Base-by-base conservation (phyloP, 371 early-diverging fungal species). In the Capniomyces stellatus region DNA sequence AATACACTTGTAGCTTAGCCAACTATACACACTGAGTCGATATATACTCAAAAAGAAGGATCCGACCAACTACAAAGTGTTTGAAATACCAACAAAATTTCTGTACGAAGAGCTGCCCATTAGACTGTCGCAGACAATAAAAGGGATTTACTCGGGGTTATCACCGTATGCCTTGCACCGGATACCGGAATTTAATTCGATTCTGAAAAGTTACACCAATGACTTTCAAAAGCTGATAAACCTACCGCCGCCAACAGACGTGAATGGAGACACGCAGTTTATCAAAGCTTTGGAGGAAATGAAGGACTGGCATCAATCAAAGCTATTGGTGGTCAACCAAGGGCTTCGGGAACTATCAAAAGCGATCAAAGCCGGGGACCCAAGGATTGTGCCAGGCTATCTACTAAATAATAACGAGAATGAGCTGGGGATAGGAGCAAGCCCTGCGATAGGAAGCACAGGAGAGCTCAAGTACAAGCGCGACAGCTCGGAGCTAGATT, bases 91-190 rank as follows among this genome's bases (percentile, higher is more conserved):
- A 4, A 71, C 83, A 8, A 62, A 70, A 21, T 83, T 83, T 54
- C 60, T 83, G 53, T 73, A 77, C 51, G 71, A 71, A 50, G 84
- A 83, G 58, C 55, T 83, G 49, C 82, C 84, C 13, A 69, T 82
- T 29, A 72, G 84, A 41, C 73, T 78, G 25, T 75, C 77, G 18
- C 82, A 83, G 55, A 72, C 78, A 8, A 62, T 81, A 23, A 71
- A 71, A 30, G 71, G 74, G 50, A 67, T 76, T 35, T 64, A 67
- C 56, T 62, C 69, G 4, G 64, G 61, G 30, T 56, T 61, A 43
- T 63, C 71, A 41, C 72, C 71, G 6, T 61, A 69, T 62, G 64
- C 66, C 30, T 58, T 72, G 52, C 51, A 61, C 48, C 55, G 68
- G 63, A 55, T 76, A 67, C 58, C 69, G 56, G 58, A 61, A 31